Evolutionary conservation across 768 basidiomycete genomes (phyloP).

Genomic region (Termitomyces sp.): DNA sequence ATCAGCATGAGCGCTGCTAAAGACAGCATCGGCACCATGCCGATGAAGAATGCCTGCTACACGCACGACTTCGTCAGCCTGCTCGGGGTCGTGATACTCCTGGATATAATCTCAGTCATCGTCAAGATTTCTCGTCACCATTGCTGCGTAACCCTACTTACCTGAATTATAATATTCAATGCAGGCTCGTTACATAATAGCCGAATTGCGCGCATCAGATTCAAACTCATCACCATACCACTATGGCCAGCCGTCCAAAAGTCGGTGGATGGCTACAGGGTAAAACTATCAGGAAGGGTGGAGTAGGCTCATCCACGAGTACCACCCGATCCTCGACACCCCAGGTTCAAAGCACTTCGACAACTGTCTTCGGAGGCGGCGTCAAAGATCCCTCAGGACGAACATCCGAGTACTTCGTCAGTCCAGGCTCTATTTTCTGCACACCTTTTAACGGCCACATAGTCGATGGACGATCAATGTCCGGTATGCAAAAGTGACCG

Average conservation of each 20-base stretch:
- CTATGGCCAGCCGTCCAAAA: conserved; percentile 30
- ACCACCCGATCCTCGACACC: conserved; percentile 61
- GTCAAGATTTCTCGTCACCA: conserved; percentile 5
- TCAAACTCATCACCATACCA: neutral
- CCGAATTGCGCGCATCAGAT: too few species aligned
- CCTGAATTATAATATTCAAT: neutral
- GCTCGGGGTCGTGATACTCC: neutral
- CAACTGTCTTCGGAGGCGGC: conserved; percentile 76
- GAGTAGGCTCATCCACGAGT: conserved; percentile 35
- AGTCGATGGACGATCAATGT: conserved; percentile 93
- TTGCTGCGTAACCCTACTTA: neutral
- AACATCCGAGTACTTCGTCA: conserved; percentile 76
- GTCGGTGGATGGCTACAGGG: conserved; percentile 65
- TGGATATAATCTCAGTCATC: neutral
- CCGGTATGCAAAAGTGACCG: conserved; percentile 97
- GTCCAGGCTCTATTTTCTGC: conserved; percentile 22
- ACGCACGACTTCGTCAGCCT: neutral
- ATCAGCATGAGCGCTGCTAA: conserved; percentile 5
- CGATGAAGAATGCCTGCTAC: neutral
- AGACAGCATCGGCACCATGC: conserved; percentile 6
- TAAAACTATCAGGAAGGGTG: conserved; percentile 71
- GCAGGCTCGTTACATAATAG: too few species aligned
- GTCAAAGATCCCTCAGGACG: conserved; percentile 85
- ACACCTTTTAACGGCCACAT: neutral
- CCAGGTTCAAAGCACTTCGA: conserved; percentile 69